Percentiles rank a stretch among this genome's conserved stretches.
Evolutionary conservation across 768 basidiomycete genomes (phyloP).

Genomic region (Rhizopogon vesiculosus): DNA sequence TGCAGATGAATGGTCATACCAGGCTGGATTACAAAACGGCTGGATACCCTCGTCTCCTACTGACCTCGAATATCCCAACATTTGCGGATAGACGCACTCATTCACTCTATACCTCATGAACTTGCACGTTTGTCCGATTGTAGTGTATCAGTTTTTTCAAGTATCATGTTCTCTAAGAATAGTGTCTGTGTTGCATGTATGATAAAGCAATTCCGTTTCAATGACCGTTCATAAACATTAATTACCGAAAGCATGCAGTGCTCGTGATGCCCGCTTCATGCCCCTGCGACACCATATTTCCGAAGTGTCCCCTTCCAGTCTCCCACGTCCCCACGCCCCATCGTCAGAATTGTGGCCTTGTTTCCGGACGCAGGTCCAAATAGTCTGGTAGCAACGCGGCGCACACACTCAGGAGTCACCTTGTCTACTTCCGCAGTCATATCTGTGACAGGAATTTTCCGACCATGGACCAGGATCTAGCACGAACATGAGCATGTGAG

Average conservation of each 20-base stretch:
- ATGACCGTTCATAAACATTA: background rate
- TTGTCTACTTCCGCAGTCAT: conserved; percentile 86
- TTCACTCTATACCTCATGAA: too few species aligned
- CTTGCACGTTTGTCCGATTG: background rate
- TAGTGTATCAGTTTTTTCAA: background rate
- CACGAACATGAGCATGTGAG: conserved; percentile 2
- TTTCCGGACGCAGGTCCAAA: conserved; percentile 61
- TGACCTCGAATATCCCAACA: conserved; percentile 49
- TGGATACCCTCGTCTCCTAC: conserved; percentile 76
- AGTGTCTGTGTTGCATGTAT: background rate
- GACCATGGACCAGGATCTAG: conserved; percentile 79
- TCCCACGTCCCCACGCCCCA: conserved; percentile 78
- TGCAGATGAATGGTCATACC: conserved; percentile 89
- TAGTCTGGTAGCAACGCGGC: conserved; percentile 69
- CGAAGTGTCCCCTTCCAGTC: conserved; percentile 57
- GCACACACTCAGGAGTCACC: conserved; percentile 66
- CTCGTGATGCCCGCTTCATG: conserved; percentile 3
- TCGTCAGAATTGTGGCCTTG: conserved; percentile 75
- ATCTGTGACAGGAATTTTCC: conserved; percentile 82
- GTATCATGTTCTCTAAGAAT: background rate
- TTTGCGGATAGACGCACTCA: conserved; percentile 40
- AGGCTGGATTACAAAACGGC: conserved; percentile 71
- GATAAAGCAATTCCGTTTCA: background rate
- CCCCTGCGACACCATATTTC: conserved; percentile 61
- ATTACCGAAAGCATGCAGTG: background rate